A percentile compares a stretch with the other conserved stretches of the same genome.
Evolutionary conservation across 176 grass and related monocot genomes (phyloP).

Genomic region (Aechmea fasciata): DNA sequence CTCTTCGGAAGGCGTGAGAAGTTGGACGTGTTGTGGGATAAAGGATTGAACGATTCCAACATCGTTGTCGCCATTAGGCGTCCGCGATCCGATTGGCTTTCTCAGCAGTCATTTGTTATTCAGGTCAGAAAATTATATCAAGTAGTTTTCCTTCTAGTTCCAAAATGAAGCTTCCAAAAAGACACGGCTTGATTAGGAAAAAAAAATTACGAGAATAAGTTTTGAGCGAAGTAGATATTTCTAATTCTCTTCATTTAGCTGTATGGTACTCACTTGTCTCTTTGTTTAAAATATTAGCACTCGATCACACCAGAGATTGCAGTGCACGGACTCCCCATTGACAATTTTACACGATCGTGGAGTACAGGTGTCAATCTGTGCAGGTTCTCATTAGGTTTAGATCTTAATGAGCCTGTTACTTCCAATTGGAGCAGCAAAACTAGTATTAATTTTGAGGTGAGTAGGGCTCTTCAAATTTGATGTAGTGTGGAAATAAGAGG

Average conservation of each 20-base stretch:
- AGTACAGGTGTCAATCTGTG: constrained; percentile 79
- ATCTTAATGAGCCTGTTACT: constrained; percentile 78
- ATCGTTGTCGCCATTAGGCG: constrained; percentile 62
- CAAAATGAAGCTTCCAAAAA: background rate
- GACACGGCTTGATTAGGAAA: too few relatives aligned
- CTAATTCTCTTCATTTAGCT: background rate
- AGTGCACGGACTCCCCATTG: constrained; percentile 77
- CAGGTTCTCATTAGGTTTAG: constrained; percentile 66
- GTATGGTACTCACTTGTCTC: constrained; percentile 16
- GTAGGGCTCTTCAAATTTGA: background rate
- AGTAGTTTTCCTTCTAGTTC: background rate
- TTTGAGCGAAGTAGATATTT: too few relatives aligned
- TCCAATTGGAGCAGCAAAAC: constrained; percentile 87
- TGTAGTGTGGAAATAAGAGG: too few relatives aligned
- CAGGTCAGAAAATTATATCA: constrained; percentile 33
- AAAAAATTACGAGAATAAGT: too few relatives aligned
- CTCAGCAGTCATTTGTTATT: constrained; percentile 79
- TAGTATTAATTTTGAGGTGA: constrained; percentile 83
- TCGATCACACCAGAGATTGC: constrained; percentile 85
- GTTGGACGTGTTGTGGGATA: constrained; percentile 77
- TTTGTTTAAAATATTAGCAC: constrained; percentile 57
- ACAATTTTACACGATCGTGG: constrained; percentile 74
- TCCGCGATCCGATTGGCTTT: constrained; percentile 48
- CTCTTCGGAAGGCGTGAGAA: constrained; percentile 80
- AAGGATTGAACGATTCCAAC: constrained; percentile 86